Conservation (phyloP, 371 early-diverging fungal species). For the Saksenaea vasiformis region DNA sequence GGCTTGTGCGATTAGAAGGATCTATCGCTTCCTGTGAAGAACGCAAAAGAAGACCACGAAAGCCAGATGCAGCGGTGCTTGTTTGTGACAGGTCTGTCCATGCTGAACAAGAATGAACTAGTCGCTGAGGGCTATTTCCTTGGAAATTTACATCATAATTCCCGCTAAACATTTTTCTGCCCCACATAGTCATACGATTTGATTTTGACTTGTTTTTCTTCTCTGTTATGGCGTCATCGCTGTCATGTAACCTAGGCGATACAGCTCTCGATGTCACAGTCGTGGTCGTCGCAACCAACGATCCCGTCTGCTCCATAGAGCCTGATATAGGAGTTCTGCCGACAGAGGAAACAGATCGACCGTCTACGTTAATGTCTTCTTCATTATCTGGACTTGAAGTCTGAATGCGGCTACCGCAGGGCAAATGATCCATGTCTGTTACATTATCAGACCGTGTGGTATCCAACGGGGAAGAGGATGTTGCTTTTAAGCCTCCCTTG, state of each 20-base stretch:
- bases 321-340: no score
- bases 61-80: neutral
- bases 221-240: neutral
- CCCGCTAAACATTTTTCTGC: conserved; percentile 12
- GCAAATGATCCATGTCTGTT: neutral
- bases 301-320: no score
- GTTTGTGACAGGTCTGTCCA: neutral
- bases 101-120: neutral
- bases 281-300: neutral
- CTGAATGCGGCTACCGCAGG: no score
- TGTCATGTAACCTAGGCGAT: neutral
- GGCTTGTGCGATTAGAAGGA: neutral
- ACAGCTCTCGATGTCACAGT: neutral
- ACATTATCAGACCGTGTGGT: neutral
- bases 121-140: neutral
- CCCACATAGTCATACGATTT: conserved; percentile 17
- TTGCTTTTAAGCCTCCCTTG: conserved; percentile 19
- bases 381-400: no score
- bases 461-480: neutral
- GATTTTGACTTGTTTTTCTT: conserved; percentile 11
- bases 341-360: no score
- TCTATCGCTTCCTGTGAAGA: conserved; percentile 5
- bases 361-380: no score
- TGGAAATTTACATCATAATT: neutral
- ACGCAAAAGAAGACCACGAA: conserved; percentile 9